Percentiles rank a stretch among this genome's conserved stretches.
phyloP scores from a whole-genome alignment of 495 filamentous ascomycete species.

The Paragyromitra xinjiangensis region DNA sequence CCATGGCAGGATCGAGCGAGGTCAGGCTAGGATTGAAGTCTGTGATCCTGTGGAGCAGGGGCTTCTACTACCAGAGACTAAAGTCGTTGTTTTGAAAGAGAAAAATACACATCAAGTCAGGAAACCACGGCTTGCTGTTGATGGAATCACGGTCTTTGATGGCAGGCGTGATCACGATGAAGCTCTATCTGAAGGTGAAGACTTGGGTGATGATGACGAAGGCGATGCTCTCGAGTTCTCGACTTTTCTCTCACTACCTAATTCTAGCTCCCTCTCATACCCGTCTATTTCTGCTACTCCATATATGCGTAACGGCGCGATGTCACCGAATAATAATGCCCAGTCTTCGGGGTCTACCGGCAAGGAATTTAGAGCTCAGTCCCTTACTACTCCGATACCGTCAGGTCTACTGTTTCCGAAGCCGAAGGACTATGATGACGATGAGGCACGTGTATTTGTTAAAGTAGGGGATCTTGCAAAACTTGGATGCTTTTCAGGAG shows the following conservation, averaged over 20 bases:
- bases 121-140: slow-evolving; percentile 57
- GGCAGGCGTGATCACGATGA: slow-evolving; percentile 53
- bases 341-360: slow-evolving; percentile 61
- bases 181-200: slow-evolving; percentile 65
- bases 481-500: slow-evolving; percentile 93
- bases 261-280: slow-evolving; percentile 72
- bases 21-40: slow-evolving; percentile 73
- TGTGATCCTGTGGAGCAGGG: slow-evolving; percentile 84
- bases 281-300: slow-evolving; percentile 50
- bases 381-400: slow-evolving; percentile 74
- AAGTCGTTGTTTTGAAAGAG: slow-evolving; percentile 71
- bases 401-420: slow-evolving; percentile 84
- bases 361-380: slow-evolving; percentile 79
- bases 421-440: slow-evolving; percentile 77
- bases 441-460: slow-evolving; percentile 88
- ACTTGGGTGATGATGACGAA: slow-evolving; percentile 68
- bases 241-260: slow-evolving; percentile 71
- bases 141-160: slow-evolving; percentile 59
- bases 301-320: slow-evolving; percentile 48
- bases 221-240: slow-evolving; percentile 77
- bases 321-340: slow-evolving; percentile 68
- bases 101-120: slow-evolving; percentile 59
- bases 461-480: slow-evolving; percentile 83
- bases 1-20: slow-evolving; percentile 70
- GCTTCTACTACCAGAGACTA: slow-evolving; percentile 72